Evolutionary conservation across 345 rosid species (phyloP).

Genomic region (Leavenworthia alabamica): DNA sequence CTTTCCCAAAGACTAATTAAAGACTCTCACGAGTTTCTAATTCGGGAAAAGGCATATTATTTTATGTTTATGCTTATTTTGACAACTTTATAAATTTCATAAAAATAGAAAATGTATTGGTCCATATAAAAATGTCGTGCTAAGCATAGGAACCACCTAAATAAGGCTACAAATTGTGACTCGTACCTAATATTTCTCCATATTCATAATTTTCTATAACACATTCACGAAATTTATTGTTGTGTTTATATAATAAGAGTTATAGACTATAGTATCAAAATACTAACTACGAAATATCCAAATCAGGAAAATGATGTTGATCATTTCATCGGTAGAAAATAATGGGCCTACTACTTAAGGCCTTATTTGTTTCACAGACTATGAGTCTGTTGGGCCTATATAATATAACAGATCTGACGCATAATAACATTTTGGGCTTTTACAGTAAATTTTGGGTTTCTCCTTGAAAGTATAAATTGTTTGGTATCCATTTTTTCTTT

Average conservation of each 20-base stretch:
- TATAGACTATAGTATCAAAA: slow-evolving; percentile 17
- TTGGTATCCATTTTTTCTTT: neutral
- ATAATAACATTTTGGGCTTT: neutral
- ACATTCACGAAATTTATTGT: slow-evolving; percentile 4
- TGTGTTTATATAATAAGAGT: slow-evolving; percentile 20
- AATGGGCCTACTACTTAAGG: neutral
- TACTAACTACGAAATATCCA: slow-evolving; percentile 34
- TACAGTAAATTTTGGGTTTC: neutral
- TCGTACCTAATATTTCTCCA: slow-evolving; percentile 22
- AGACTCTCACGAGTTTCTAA: slow-evolving; percentile 30
- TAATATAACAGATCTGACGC: neutral
- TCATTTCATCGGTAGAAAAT: neutral
- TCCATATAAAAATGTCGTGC: slow-evolving; percentile 31
- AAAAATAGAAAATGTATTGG: slow-evolving; percentile 21
- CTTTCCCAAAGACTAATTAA: slow-evolving; percentile 12
- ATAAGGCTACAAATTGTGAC: slow-evolving; percentile 28
- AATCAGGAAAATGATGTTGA: slow-evolving; percentile 32
- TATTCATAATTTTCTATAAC: slow-evolving; percentile 14
- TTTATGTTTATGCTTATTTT: slow-evolving; percentile 26
- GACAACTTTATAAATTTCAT: slow-evolving; percentile 31
- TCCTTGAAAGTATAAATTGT: neutral
- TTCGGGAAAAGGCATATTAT: slow-evolving; percentile 8
- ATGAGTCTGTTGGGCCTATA: neutral
- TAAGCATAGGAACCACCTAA: slow-evolving; percentile 33
- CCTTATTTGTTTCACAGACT: neutral